A percentile compares a stretch with the other conserved stretches of the same genome.
Conservation (phyloP, 2,329 filamentous ascomycete genomes). For the Fusarium napiforme region DNA sequence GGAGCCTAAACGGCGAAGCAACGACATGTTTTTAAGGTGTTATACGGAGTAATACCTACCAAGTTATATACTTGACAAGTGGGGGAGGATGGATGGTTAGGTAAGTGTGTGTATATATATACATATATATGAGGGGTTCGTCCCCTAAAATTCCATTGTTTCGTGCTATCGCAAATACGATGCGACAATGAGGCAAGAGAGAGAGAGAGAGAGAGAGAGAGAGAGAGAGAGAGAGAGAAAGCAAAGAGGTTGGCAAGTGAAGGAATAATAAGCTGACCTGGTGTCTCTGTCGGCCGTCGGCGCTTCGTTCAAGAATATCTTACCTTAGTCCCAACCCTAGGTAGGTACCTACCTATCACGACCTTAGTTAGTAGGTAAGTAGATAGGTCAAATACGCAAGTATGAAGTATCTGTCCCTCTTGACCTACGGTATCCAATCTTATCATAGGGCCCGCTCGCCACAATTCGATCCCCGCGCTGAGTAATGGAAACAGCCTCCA, state of each 20-base stretch:
- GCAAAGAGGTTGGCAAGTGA: neutral
- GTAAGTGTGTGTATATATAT: neutral
- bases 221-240: neutral
- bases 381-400: slow-evolving; percentile 11
- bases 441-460: slow-evolving; percentile 31
- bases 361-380: neutral
- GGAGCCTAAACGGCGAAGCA: slow-evolving; percentile 7
- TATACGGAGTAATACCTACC: neutral
- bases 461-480: slow-evolving; percentile 30
- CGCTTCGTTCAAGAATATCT: slow-evolving; percentile 3
- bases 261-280: neutral
- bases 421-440: slow-evolving; percentile 16
- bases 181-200: neutral
- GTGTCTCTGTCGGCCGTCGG: neutral
- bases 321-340: neutral
- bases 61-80: neutral
- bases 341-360: slow-evolving; percentile 16
- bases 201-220: neutral
- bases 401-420: slow-evolving; percentile 13
- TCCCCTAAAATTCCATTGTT: slow-evolving; percentile 18
- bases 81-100: neutral
- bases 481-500: slow-evolving; percentile 25
- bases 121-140: neutral
- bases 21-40: slow-evolving; percentile 2
- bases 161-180: neutral